Evolutionary conservation across 495 filamentous ascomycete species (phyloP), one percentile per base, ranked within the genome.

Genomic region (Aspergillus asperescens): DNA sequence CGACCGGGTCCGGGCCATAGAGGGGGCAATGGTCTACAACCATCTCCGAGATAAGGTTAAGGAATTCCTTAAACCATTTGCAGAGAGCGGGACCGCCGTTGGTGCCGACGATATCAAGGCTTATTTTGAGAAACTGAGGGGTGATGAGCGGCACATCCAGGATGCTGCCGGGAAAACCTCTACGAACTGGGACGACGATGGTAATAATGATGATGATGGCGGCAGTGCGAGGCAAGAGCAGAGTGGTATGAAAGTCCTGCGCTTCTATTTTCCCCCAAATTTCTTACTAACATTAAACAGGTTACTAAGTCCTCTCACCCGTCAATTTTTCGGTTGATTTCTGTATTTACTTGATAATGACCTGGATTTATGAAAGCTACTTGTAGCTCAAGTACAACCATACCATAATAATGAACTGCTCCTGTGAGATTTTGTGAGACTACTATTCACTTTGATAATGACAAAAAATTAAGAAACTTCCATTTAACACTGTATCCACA

Each of bases 21-120:
- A 98, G 67, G 93, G 93, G 16, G 92, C 94, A 9, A 95, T 96
- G 89, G 89, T 88, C 10, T 98, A 96, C 67, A 96, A 96, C 59
- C 83, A 93, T 55, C 78, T 98, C 18, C 91, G 92, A 57, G 92
- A 96, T 41, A 91, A 92, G 61, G 82, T 98, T 12, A 96, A 90
- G 77, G 81, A 81, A 3, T 97, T 98, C 64, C 78, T 98, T 52
- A 79, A 87, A 62, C 88, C 95, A 46, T 98, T 95, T 69, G 93
- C 93, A 3, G 92, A 95, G 65, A 90, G 83, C 54, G 90, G 90
- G 1, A 70, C 86, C 67, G 81, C 84, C 3, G 90, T 98, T 10
- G 83, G 86, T 0, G 92, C 90, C 5, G 93, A 97, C 66, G 90
- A 97, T 72, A 90, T 98, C 63, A 96, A 95, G 71, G 82, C 75